Conservation (phyloP, 768 basidiomycete species). For the Clitopilus passeckerianus region DNA sequence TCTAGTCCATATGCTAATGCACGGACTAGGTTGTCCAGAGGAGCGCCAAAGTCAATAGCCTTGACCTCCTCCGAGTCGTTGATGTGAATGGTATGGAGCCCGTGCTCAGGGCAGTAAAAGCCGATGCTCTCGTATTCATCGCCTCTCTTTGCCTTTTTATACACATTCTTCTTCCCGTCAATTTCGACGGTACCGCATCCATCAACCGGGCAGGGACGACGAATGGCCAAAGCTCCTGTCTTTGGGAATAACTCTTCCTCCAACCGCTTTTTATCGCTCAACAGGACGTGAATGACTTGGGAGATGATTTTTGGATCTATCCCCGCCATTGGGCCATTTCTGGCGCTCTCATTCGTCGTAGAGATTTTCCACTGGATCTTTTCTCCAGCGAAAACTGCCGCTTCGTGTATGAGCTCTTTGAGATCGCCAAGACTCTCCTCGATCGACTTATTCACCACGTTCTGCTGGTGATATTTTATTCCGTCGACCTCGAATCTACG, state of each 20-base stretch:
- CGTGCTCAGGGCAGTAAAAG: slow-evolving; percentile 23
- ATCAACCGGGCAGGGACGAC: slow-evolving; percentile 13
- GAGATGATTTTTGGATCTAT: background rate
- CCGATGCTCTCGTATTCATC: slow-evolving; percentile 8
- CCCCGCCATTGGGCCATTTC: background rate
- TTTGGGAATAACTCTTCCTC: background rate
- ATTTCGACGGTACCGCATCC: slow-evolving; percentile 20
- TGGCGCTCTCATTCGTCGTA: background rate
- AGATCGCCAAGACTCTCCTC: background rate
- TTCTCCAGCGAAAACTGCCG: background rate
- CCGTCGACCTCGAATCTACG: background rate
- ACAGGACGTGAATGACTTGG: background rate
- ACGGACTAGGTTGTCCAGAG: slow-evolving; percentile 19
- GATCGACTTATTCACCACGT: background rate
- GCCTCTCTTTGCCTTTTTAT: background rate
- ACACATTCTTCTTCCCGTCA: slow-evolving; percentile 10
- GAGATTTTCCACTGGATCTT: background rate
- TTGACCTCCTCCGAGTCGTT: slow-evolving; percentile 8
- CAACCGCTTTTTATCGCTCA: background rate
- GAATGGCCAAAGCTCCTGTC: background rate
- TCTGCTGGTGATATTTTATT: background rate
- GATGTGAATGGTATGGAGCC: slow-evolving; percentile 12
- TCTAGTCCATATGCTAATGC: slow-evolving; percentile 9
- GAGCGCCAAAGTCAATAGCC: slow-evolving; percentile 21
- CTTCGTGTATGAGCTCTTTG: background rate